phyloP scores from a whole-genome alignment of 805 yeast genomes.

The Sugiyamaella qingdaonensis region DNA sequence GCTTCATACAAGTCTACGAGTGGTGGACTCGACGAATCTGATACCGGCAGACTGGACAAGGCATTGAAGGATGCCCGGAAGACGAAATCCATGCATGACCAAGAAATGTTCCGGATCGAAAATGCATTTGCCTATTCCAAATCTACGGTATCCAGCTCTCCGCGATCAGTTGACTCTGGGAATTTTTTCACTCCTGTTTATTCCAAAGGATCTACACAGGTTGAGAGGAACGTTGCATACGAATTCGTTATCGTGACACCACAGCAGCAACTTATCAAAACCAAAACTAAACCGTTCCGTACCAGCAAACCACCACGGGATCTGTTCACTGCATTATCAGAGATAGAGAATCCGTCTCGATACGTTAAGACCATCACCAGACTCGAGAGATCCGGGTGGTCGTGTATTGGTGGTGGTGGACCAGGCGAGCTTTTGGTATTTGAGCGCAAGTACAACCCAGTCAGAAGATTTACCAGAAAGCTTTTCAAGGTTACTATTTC shows the following conservation, averaged over 20 bases:
- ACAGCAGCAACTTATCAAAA: conserved; percentile 18
- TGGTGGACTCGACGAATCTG: background rate
- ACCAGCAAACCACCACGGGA: conserved; percentile 19
- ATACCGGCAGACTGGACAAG: conserved; percentile 34
- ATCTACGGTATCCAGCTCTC: conserved; percentile 31
- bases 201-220: background rate
- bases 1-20: background rate
- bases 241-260: conserved; percentile 27
- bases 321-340: conserved; percentile 21
- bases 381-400: conserved; percentile 48
- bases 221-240: background rate
- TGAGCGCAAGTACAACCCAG: conserved; percentile 31
- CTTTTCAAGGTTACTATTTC: conserved; percentile 10
- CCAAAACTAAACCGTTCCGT: conserved; percentile 19
- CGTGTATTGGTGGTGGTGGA: conserved; percentile 49
- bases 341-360: conserved; percentile 18
- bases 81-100: conserved; percentile 38
- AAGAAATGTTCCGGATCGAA: conserved; percentile 43
- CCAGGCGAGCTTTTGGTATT: conserved; percentile 40
- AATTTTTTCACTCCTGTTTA: conserved; percentile 40
- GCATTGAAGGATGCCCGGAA: conserved; percentile 44
- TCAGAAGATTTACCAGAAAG: conserved; percentile 9
- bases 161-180: conserved; percentile 37
- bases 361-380: conserved; percentile 35
- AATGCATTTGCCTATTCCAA: conserved; percentile 53